phyloP scores from a whole-genome alignment of 768 basidiomycete species.

The Rhodosporidiobolus odoratus region DNA sequence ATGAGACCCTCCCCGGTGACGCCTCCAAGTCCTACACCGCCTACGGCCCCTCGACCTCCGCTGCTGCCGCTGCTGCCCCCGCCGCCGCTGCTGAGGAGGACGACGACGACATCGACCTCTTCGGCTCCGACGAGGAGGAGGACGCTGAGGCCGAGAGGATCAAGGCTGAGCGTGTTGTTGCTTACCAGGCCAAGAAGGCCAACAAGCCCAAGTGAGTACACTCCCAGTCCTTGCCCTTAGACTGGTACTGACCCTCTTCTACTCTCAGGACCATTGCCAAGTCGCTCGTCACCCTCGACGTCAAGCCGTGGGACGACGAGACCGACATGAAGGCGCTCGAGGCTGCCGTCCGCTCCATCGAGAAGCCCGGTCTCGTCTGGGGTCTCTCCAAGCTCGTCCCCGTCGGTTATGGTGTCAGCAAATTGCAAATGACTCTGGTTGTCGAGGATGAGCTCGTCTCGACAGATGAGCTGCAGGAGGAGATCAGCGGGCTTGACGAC shows the following conservation, averaged over 20 bases:
- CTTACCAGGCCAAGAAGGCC: conserved; percentile 89
- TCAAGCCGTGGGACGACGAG: conserved; percentile 96
- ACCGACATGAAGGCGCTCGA: conserved; percentile 92
- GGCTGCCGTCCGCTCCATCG: conserved; percentile 72
- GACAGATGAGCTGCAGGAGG: conserved; percentile 85
- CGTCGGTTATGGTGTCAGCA: conserved; percentile 87
- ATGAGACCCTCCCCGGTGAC: conserved; percentile 71
- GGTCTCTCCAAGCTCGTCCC: conserved; percentile 87
- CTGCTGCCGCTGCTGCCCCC: conserved; percentile 51
- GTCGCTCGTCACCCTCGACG: conserved; percentile 96
- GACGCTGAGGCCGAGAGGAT: conserved; percentile 78
- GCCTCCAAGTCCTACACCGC: conserved; percentile 74
- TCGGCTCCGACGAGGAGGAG: conserved; percentile 76
- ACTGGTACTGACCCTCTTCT: neutral
- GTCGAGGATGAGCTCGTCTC: conserved; percentile 85
- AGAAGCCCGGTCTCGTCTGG: conserved; percentile 84
- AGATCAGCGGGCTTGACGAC: conserved; percentile 60
- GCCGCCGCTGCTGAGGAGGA: conserved; percentile 52
- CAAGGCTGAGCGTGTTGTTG: conserved; percentile 88
- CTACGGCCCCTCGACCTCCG: conserved; percentile 55
- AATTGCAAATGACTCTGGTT: conserved; percentile 68
- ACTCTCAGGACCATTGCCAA: conserved; percentile 46
- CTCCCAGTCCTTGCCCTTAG: neutral
- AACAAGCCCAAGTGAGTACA: conserved; percentile 67
- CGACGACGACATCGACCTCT: conserved; percentile 76